Evolutionary conservation across 2,329 filamentous ascomycete genomes (phyloP), one percentile per base, ranked within the genome.

Genomic region (Aspergillus ustus): DNA sequence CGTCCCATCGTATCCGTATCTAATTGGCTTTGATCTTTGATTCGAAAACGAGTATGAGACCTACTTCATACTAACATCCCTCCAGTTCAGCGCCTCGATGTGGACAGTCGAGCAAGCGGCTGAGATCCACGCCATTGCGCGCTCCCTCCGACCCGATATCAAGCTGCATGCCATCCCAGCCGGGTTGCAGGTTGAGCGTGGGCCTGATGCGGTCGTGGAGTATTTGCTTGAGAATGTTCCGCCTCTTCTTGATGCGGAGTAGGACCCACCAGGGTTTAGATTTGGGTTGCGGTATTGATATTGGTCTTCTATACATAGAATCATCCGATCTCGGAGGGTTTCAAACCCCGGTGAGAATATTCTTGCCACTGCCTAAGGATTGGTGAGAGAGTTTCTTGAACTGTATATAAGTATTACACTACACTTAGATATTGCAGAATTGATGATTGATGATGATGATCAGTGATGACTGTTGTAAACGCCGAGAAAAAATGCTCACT

Each of bases 51-150:
- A 25, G 25, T 25, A 25, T 25, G 25, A 25, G 25, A 25, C 25
- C 25, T 25, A 25, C 4, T 25, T 25, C 20, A 3, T 7, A 34
- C 25, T n/a, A 25, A 19, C 17, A n/a, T 6, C 5, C 2, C 51
- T 56, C 59, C 61, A 88, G 84, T 88, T 87, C 77, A 86, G 83
- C 55, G 87, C 87, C 2, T 89, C 83, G 3, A 85, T 85, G 83
- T 85, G 84, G 83, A 80, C 81, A 34, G 72, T 70, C 2, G 76
- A 79, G 46, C 67, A 80, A 69, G 74, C 76, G 15, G 65, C 69
- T 9, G 66, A 72, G 44, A 79, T 80, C 50, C 75, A 78, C 46
- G 63, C 70, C 7, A 79, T 75, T 20, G 78, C 75, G 20, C 69
- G 70, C 19, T 72, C 70, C 22, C 72, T 77, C 62, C 72, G 70